Evolutionary conservation across 179 eudicot species (phyloP).

Genomic region (Actinidia arguta): DNA sequence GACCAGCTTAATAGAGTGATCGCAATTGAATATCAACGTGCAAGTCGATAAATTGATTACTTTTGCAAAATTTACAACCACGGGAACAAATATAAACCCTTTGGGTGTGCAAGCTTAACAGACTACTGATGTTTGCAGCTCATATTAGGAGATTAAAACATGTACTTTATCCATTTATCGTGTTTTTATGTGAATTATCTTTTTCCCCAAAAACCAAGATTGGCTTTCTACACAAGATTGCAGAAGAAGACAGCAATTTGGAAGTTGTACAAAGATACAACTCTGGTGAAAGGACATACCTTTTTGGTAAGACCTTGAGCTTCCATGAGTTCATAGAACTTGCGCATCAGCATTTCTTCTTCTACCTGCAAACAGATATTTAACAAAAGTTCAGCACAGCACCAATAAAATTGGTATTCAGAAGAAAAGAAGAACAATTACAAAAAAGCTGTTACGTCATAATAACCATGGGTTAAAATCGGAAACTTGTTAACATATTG

Average conservation of each 20-base stretch:
- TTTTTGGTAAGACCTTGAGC: conserved; percentile 55
- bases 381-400: not conserved
- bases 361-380: conserved; percentile 55
- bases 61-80: not conserved
- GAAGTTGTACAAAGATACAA: not conserved
- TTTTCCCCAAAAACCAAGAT: too few relatives aligned
- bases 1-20: not conserved
- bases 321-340: conserved; percentile 67
- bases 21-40: not conserved
- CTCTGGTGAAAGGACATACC: conserved; percentile 33
- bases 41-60: not conserved
- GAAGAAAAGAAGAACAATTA: not conserved
- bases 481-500: not conserved
- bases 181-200: too few relatives aligned
- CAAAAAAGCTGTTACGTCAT: not conserved
- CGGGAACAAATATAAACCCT: not conserved
- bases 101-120: not conserved
- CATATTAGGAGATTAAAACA: too few relatives aligned
- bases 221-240: not conserved
- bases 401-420: not conserved
- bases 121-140: not conserved
- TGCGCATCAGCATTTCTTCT: conserved; percentile 90
- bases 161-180: too few relatives aligned
- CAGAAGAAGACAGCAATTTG: not conserved
- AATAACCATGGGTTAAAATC: not conserved